Conservation (phyloP, 2,329 filamentous ascomycete species). For the Pestalotiopsis sp. region DNA sequence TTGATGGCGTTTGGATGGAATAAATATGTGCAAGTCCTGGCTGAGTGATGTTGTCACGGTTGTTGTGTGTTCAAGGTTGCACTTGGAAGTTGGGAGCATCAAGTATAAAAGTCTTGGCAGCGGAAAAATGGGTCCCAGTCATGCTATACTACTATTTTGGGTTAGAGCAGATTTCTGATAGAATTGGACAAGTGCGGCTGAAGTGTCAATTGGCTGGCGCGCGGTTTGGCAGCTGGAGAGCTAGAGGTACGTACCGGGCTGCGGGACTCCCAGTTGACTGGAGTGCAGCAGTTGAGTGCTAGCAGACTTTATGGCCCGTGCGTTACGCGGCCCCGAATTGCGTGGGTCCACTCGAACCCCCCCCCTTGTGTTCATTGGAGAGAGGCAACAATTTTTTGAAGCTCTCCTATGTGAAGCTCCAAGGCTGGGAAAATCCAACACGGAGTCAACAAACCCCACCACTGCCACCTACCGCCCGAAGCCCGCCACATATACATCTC, state of each 20-base stretch:
- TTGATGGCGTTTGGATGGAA: too few relatives aligned
- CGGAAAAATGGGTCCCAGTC: neutral
- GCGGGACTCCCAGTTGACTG: too few relatives aligned
- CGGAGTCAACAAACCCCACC: slow-evolving; percentile 20
- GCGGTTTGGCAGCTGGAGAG: too few relatives aligned
- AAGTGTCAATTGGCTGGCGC: too few relatives aligned
- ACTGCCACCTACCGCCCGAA: neutral
- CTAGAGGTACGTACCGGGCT: too few relatives aligned
- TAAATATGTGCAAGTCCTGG: too few relatives aligned
- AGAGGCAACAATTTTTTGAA: slow-evolving; percentile 56
- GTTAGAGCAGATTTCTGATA: too few relatives aligned
- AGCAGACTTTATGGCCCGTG: neutral
- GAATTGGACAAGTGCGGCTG: too few relatives aligned
- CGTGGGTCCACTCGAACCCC: neutral
- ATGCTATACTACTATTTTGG: neutral
- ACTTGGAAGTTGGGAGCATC: neutral
- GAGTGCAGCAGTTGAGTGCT: too few relatives aligned
- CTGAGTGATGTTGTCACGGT: neutral
- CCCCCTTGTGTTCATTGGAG: slow-evolving; percentile 2
- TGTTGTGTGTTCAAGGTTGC: neutral
- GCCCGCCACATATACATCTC: neutral
- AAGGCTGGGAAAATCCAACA: slow-evolving; percentile 16
- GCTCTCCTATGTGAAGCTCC: slow-evolving; percentile 40
- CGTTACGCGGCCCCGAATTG: neutral
- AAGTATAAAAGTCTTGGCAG: neutral